phyloP scores from a whole-genome alignment of 148 eudicot genomes.

The Rheum nobile region DNA sequence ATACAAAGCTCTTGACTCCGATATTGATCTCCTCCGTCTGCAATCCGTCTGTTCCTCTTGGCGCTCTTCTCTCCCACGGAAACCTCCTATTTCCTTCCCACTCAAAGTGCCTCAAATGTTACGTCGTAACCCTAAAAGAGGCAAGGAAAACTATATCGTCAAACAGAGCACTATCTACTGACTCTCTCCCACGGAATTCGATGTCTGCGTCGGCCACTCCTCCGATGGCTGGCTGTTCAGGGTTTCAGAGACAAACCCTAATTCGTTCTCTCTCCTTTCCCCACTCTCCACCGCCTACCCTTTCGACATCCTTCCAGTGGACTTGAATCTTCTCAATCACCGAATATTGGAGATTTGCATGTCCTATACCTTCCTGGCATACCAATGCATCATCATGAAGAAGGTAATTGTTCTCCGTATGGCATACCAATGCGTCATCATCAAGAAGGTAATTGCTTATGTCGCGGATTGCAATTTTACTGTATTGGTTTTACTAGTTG shows the following conservation, averaged over 20 bases:
- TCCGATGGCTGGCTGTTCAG: background rate
- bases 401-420: conserved; percentile 4
- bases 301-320: background rate
- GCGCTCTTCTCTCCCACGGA: conserved; percentile 4
- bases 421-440: too few species aligned
- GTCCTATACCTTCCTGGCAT: background rate
- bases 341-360: conserved; percentile 3
- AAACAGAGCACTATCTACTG: background rate
- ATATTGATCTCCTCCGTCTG: conserved; percentile 10
- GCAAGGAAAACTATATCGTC: background rate
- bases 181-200: background rate
- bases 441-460: too few species aligned
- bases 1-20: conserved; percentile 6
- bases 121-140: background rate
- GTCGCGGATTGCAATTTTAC: background rate
- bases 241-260: background rate
- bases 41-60: conserved; percentile 16
- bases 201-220: background rate
- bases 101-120: conserved; percentile 1
- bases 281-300: background rate
- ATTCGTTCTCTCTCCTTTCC: conserved; percentile 9
- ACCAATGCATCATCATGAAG: background rate
- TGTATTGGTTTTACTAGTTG: background rate
- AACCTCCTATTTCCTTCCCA: background rate
- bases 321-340: conserved; percentile 8